A percentile compares a stretch with the other conserved stretches of the same genome.
Conservation (phyloP, 805 yeast genomes). For the Wickerhamomyces ciferrii region DNA sequence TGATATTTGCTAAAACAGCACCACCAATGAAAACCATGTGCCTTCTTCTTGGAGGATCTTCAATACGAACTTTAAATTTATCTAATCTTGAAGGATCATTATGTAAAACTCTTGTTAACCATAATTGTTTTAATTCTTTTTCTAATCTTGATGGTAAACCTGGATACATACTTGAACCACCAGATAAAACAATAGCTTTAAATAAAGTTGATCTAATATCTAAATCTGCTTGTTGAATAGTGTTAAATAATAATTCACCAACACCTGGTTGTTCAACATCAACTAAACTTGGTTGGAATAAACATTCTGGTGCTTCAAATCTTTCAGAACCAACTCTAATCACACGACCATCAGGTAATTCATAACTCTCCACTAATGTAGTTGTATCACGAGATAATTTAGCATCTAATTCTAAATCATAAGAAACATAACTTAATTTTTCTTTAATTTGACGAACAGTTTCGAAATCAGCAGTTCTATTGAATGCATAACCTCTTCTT, state of each 20-base stretch:
- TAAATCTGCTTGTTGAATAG: constrained; percentile 91
- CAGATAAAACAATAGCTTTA: constrained; percentile 90
- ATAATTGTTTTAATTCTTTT: constrained; percentile 92
- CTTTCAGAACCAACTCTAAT: constrained; percentile 94
- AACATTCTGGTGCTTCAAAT: constrained; percentile 94
- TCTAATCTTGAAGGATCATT: constrained; percentile 83
- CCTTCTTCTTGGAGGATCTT: constrained; percentile 98
- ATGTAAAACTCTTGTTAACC: constrained; percentile 85
- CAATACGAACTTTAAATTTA: constrained; percentile 93
- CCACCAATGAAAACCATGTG: constrained; percentile 99
- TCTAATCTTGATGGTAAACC: constrained; percentile 95
- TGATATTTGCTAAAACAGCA: constrained; percentile 93
- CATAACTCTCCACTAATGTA: constrained; percentile 83
- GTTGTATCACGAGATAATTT: constrained; percentile 93
- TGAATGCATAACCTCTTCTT: constrained; percentile 96
- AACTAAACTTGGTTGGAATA: constrained; percentile 92
- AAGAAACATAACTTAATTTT: constrained; percentile 90
- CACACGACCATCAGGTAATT: constrained; percentile 94
- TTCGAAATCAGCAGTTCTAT: constrained; percentile 98
- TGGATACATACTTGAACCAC: constrained; percentile 98
- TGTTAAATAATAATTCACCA: constrained; percentile 87
- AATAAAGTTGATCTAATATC: constrained; percentile 86
- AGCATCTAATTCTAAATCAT: constrained; percentile 86
- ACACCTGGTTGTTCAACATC: constrained; percentile 97
- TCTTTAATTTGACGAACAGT: constrained; percentile 98